phyloP scores from a whole-genome alignment of 345 rosid species.

The Pugionium cornutum region DNA sequence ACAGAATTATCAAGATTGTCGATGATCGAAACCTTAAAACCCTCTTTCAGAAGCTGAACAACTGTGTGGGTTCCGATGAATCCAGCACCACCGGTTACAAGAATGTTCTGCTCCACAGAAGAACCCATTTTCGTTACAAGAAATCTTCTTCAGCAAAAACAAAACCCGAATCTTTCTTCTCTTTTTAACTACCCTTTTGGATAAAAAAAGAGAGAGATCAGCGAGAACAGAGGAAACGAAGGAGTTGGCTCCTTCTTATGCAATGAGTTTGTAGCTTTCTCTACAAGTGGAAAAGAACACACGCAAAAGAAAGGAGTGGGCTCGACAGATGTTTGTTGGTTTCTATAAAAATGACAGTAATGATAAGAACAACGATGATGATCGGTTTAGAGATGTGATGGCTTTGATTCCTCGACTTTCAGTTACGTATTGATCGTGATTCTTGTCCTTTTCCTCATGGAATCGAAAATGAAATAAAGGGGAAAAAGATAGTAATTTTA shows the following conservation, averaged over 20 bases:
- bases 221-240: slow-evolving; percentile 10
- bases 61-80: slow-evolving; percentile 90
- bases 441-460: too few species aligned
- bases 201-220: slow-evolving; percentile 11
- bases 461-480: too few species aligned
- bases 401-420: too few species aligned
- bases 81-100: slow-evolving; percentile 98
- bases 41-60: slow-evolving; percentile 74
- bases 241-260: slow-evolving; percentile 30
- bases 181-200: slow-evolving; percentile 18
- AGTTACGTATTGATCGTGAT: too few species aligned
- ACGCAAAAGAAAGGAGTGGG: slow-evolving; percentile 40
- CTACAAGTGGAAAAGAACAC: slow-evolving; percentile 37
- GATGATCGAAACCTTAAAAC: slow-evolving; percentile 75
- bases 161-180: slow-evolving; percentile 18
- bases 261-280: slow-evolving; percentile 26
- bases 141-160: slow-evolving; percentile 21
- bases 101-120: slow-evolving; percentile 52
- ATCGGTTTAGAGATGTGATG: too few species aligned
- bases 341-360: background rate
- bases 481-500: too few species aligned
- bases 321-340: slow-evolving; percentile 24
- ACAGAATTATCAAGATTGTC: slow-evolving; percentile 87
- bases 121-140: slow-evolving; percentile 38
- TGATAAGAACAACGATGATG: too few species aligned